A percentile compares a stretch with the other conserved stretches of the same genome.
These are phyloP conservation scores for Royoungia palumana DNA, from an alignment of 768 basidiomycete genomes.

Conservation along the genomic window DNA sequence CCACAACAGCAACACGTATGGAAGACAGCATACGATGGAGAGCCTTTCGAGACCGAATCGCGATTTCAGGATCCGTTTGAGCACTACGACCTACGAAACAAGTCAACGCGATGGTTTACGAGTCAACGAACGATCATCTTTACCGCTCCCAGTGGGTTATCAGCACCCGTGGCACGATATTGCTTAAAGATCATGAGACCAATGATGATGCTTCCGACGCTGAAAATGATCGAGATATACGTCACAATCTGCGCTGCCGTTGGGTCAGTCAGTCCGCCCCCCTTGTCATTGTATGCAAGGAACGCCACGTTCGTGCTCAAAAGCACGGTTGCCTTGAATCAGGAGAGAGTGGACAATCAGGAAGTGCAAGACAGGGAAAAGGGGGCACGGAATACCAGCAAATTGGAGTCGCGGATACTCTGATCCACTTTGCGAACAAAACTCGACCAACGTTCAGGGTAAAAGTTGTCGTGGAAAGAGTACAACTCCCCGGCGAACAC, in stretches of 20 bases:
- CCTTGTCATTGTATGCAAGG: constrained; percentile 16
- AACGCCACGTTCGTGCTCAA: constrained; percentile 25
- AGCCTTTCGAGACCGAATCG: constrained; percentile 34
- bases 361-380: not conserved
- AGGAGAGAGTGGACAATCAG: not conserved
- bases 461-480: constrained; percentile 27
- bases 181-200: constrained; percentile 33
- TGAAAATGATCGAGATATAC: constrained; percentile 29
- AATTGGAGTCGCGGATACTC: constrained; percentile 32
- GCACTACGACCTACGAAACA: constrained; percentile 17
- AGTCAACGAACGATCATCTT: not conserved
- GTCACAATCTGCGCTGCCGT: constrained; percentile 22
- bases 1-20: constrained; percentile 41
- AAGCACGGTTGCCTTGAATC: constrained; percentile 27
- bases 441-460: constrained; percentile 24
- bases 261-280: constrained; percentile 4
- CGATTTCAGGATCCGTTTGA: constrained; percentile 27
- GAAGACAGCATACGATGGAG: constrained; percentile 39
- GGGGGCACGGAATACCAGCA: constrained; percentile 17
- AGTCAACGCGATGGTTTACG: not conserved
- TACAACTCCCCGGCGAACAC: constrained; percentile 28
- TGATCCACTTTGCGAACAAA: constrained; percentile 31
- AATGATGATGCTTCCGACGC: constrained; percentile 27
- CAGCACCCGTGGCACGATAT: constrained; percentile 31
- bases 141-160: constrained; percentile 31